These are phyloP conservation scores for Tetradesmus obliquus DNA, from an alignment of 139 green algal species.

Conservation along the genomic window DNA sequence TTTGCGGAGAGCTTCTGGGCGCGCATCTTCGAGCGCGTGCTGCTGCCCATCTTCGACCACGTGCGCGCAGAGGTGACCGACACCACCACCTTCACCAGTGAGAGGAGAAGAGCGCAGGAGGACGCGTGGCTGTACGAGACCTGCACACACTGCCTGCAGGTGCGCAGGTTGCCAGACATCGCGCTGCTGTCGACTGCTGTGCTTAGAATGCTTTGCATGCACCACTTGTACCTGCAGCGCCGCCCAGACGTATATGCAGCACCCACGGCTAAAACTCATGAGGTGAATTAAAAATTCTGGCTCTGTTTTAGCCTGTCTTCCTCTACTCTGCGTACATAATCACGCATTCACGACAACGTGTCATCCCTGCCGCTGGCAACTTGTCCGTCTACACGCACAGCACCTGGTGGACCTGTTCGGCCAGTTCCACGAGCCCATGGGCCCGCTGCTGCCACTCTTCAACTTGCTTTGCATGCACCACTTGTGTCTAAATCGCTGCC, in stretches of 20 bases:
- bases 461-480: too few relatives aligned
- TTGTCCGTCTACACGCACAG: constrained; percentile 50
- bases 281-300: too few relatives aligned
- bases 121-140: constrained; percentile 98
- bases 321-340: neutral
- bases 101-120: constrained; percentile 79
- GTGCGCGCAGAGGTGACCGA: constrained; percentile 81
- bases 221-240: too few relatives aligned
- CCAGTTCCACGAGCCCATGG: constrained; percentile 83
- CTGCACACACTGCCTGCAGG: constrained; percentile 91
- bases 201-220: too few relatives aligned
- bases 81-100: constrained; percentile 85
- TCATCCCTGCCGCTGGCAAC: too few relatives aligned
- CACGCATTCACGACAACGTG: too few relatives aligned
- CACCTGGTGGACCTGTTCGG: constrained; percentile 95
- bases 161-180: neutral
- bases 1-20: constrained; percentile 95
- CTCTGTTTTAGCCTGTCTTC: too few relatives aligned
- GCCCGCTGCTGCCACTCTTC: constrained; percentile 67
- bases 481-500: too few relatives aligned
- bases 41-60: constrained; percentile 99
- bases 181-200: neutral
- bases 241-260: too few relatives aligned
- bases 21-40: constrained; percentile 94
- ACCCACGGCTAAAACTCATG: too few relatives aligned